Evolutionary conservation across 2,329 filamentous ascomycete species (phyloP).

Genomic region (Beauveria sp.): DNA sequence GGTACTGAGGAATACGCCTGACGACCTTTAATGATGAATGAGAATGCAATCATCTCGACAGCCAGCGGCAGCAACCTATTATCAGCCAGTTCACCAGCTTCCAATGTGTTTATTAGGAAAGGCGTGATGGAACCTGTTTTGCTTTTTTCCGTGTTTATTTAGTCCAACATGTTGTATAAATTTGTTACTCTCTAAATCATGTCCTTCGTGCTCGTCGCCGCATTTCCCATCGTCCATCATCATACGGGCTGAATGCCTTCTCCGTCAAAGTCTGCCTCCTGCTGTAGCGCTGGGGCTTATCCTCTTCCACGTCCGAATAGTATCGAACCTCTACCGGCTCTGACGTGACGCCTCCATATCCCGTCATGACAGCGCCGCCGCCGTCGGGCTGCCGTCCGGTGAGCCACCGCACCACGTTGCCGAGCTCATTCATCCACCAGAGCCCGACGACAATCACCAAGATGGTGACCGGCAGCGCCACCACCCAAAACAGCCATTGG

Average conservation of each 20-base stretch:
- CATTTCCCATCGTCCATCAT: background rate
- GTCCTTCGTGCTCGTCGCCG: background rate
- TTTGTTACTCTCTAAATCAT: background rate
- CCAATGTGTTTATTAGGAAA: background rate
- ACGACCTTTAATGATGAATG: background rate
- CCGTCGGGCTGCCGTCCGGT: conserved; percentile 12
- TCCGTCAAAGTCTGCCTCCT: background rate
- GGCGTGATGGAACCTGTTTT: background rate
- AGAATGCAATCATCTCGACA: background rate
- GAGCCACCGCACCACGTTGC: conserved; percentile 25
- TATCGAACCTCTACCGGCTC: background rate
- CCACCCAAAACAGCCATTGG: conserved; percentile 44
- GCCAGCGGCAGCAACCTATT: background rate
- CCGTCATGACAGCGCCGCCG: background rate
- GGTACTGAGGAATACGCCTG: background rate
- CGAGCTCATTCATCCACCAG: conserved; percentile 36
- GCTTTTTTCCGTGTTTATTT: background rate
- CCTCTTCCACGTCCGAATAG: background rate
- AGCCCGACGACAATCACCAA: conserved; percentile 31
- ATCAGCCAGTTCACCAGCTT: background rate
- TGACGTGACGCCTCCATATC: background rate
- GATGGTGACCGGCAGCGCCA: conserved; percentile 38
- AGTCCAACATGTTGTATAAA: background rate
- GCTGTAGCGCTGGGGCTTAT: background rate
- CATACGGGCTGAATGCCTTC: background rate